Conservation (phyloP, 73 alveolate species). For the Tetrahymena elliotti region DNA sequence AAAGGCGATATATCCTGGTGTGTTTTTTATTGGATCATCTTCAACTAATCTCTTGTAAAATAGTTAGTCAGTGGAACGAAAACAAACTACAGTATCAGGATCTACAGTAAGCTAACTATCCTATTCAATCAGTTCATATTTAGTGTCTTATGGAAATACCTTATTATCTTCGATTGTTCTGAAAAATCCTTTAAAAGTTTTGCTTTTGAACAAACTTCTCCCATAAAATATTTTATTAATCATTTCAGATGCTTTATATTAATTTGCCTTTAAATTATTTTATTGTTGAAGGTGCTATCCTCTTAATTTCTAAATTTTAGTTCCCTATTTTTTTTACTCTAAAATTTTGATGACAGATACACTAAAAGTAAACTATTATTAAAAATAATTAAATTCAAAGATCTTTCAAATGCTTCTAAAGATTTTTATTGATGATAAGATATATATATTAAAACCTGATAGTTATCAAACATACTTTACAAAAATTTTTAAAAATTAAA, state of each 20-base stretch:
- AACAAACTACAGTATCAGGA: background rate
- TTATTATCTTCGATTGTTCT: background rate
- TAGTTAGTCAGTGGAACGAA: background rate
- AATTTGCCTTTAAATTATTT: background rate
- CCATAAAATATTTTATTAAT: background rate
- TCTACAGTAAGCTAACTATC: background rate
- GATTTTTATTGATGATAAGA: background rate
- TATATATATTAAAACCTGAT: no score
- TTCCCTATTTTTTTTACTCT: background rate
- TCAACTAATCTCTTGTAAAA: background rate
- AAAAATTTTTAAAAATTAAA: no score
- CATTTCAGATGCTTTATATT: background rate
- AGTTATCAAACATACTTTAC: background rate
- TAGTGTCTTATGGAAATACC: background rate
- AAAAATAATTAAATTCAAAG: background rate
- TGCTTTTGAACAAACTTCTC: background rate
- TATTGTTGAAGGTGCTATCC: background rate
- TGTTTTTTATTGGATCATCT: background rate
- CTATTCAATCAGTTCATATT: background rate
- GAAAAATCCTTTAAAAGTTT: background rate
- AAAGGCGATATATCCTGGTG: background rate
- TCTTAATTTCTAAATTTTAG: background rate
- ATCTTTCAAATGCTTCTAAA: no score
- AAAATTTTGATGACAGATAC: background rate
- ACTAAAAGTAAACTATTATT: background rate